Conservation (phyloP, 805 yeast species). For the Komagataella pastoris region DNA sequence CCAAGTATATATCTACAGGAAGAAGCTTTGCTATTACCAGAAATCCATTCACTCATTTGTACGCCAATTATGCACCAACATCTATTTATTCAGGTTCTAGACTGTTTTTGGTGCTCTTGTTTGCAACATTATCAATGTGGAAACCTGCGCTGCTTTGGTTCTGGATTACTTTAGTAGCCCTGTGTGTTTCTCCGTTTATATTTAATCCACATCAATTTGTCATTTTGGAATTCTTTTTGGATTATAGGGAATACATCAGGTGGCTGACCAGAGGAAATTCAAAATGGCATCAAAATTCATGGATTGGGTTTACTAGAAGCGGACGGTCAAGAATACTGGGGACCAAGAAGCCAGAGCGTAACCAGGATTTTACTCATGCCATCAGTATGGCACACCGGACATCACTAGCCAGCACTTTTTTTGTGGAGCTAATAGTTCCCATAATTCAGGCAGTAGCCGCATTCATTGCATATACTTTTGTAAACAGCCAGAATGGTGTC, state of each 20-base stretch:
- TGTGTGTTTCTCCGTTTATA: slow-evolving; percentile 35
- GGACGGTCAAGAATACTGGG: slow-evolving; percentile 89
- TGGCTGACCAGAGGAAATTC: slow-evolving; percentile 81
- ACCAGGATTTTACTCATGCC: slow-evolving; percentile 19
- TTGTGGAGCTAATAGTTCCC: slow-evolving; percentile 73
- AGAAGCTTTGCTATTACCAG: slow-evolving; percentile 88
- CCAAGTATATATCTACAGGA: slow-evolving; percentile 84
- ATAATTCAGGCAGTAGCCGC: slow-evolving; percentile 54
- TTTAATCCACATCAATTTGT: slow-evolving; percentile 44
- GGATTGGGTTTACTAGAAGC: slow-evolving; percentile 65
- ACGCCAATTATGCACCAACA: slow-evolving; percentile 60
- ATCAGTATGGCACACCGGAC: slow-evolving; percentile 64
- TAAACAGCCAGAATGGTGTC: slow-evolving; percentile 84
- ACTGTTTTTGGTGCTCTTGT: slow-evolving; percentile 53
- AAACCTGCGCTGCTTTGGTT: slow-evolving; percentile 55
- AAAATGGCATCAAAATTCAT: slow-evolving; percentile 53
- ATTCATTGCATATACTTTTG: slow-evolving; percentile 62
- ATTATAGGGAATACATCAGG: slow-evolving; percentile 34
- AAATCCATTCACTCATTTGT: slow-evolving; percentile 55
- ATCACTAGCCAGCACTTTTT: slow-evolving; percentile 59
- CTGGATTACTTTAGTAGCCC: slow-evolving; percentile 32
- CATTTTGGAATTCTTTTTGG: slow-evolving; percentile 31
- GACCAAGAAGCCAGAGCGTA: slow-evolving; percentile 58
- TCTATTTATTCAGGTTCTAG: slow-evolving; percentile 73
- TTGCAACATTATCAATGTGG: slow-evolving; percentile 75